phyloP scores from a whole-genome alignment of 1,139 yeast genomes.

The Sugiyamaella pinicola region DNA sequence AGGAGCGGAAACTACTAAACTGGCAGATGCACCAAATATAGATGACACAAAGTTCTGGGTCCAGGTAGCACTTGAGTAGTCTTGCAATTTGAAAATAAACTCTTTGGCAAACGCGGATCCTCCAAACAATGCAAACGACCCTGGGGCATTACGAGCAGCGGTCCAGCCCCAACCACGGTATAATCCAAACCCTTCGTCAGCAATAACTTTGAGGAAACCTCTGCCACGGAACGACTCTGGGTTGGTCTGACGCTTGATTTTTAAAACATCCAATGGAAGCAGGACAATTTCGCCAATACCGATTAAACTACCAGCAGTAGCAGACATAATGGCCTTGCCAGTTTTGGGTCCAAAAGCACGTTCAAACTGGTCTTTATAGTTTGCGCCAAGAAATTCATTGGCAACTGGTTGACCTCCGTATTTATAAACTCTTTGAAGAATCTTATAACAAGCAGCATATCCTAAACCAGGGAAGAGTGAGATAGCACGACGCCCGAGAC shows the following conservation, averaged over 20 bases:
- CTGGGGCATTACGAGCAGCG: conserved; percentile 99
- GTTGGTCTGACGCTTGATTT: conserved; percentile 98
- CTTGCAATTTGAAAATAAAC: conserved; percentile 81
- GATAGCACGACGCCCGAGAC: conserved; percentile 68
- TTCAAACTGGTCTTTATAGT: conserved; percentile 73
- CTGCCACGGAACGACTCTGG: conserved; percentile 98
- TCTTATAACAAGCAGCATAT: conserved; percentile 96
- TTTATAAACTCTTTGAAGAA: conserved; percentile 95
- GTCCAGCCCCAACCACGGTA: conserved; percentile 99
- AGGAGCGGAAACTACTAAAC: conserved; percentile 96
- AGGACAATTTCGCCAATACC: conserved; percentile 98
- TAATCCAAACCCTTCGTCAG: conserved; percentile 90
- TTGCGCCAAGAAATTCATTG: conserved; percentile 81
- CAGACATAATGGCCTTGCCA: conserved; percentile 94
- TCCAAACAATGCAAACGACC: conserved; percentile 95
- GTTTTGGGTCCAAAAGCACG: conserved; percentile 84
- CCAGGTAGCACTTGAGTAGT: conserved; percentile 93
- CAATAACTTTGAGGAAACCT: conserved; percentile 81
- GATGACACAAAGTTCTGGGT: conserved; percentile 91
- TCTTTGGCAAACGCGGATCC: conserved; percentile 99
- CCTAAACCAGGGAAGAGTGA: conserved; percentile 98
- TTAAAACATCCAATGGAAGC: conserved; percentile 92
- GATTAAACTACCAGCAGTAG: conserved; percentile 94
- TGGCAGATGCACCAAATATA: conserved; percentile 97
- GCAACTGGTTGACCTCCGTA: conserved; percentile 99